Evolutionary conservation across 768 basidiomycete genomes (phyloP).

Genomic region (Lactarius hengduanensis): DNA sequence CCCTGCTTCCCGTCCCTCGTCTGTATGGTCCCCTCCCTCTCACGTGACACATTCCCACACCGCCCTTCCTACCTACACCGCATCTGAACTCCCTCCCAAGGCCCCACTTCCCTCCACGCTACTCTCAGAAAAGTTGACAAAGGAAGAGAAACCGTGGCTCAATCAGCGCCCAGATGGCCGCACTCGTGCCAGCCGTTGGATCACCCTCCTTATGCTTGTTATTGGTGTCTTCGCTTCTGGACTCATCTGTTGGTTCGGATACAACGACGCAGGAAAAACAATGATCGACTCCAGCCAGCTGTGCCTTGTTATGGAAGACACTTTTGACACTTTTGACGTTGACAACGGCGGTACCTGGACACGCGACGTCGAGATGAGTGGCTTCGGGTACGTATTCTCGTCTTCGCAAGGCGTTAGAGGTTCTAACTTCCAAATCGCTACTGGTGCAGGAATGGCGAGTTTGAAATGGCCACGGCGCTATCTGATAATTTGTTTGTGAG

Average conservation of each 20-base stretch:
- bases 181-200: conserved; percentile 48
- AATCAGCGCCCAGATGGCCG: conserved; percentile 40
- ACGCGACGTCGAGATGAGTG: conserved; percentile 52
- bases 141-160: conserved; percentile 52
- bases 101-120: conserved; percentile 46
- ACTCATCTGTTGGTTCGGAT: conserved; percentile 48
- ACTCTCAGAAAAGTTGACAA: conserved; percentile 49
- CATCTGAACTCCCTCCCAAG: conserved; percentile 22
- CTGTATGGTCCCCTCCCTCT: conserved; percentile 61
- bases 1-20: conserved; percentile 64
- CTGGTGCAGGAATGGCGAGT: conserved; percentile 44
- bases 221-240: conserved; percentile 45
- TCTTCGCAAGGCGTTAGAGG: conserved; percentile 1
- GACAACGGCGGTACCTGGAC: conserved; percentile 40
- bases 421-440: neutral
- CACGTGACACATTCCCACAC: conserved; percentile 36
- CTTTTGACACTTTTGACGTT: conserved; percentile 48
- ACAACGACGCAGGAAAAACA: conserved; percentile 35
- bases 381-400: conserved; percentile 43
- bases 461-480: conserved; percentile 51
- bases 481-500: conserved; percentile 44
- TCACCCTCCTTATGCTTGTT: conserved; percentile 44
- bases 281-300: conserved; percentile 39
- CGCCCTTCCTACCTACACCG: conserved; percentile 22
- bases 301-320: conserved; percentile 49